Evolutionary conservation across 1,284 basidiomycete species (phyloP), one percentile per base, ranked within the genome.

Genomic region (Erythrobasidium hasegawianum): DNA sequence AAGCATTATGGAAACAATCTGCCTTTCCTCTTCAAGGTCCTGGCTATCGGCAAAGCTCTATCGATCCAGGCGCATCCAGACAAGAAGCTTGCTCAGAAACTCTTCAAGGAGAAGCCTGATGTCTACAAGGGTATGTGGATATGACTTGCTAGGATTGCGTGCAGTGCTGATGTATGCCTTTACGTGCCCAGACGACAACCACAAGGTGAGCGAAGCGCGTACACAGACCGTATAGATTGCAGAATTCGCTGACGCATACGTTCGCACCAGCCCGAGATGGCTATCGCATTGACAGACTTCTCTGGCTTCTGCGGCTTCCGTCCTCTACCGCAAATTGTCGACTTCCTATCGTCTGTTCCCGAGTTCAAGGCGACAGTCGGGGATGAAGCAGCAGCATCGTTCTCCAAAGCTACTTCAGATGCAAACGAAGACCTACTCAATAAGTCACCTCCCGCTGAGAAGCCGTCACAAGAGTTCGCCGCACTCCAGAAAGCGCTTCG

Each of bases 21-120:
- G 10, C 93, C 93, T 0, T 97, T 95, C 79, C 79, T 97, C 62
- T 91, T 96, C 83, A 96, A 97, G 77, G 86, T 95, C 16, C 84
- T 99, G 43, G 88, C 89, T 16, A 95, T 98, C 71, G 84, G 87
- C 72, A 97, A 96, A 77, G 93, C 95, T 1, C 81, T 99, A 68
- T 94, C 90, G 74, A 96, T 99, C 64, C 95, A 99, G 80, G 91
- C 90, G 5, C 96, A 99, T 78, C 96, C 96, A 4, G 89, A 97
- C 80, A 97, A 97, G 83, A 75, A 79, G 73, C 87, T 91, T 16
- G 95, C 92, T 0, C 83, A 89, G 79, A 80, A 80, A 71, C 79
- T 98, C 55, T 87, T 92, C 75, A 80, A 80, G 14, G 82, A 85
- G 72, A 82, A 86, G 67, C 91, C 92, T 0, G 83, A 90, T 56